phyloP scores from a whole-genome alignment of 495 filamentous ascomycete genomes.

The Podospora pseudocomata region DNA sequence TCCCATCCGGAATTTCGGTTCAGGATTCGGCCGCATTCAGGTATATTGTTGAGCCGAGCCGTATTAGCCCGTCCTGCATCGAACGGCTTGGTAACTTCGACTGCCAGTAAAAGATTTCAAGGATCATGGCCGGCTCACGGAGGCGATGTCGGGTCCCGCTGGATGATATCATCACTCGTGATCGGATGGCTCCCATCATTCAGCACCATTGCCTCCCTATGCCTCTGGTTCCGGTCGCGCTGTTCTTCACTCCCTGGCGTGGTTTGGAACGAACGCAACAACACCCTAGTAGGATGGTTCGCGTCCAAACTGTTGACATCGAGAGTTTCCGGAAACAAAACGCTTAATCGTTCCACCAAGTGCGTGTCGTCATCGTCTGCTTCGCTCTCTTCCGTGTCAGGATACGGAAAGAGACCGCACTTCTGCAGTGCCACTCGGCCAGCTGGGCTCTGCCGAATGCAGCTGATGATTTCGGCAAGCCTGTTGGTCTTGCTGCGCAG shows the following conservation, averaged over 20 bases:
- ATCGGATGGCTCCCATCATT: constrained; percentile 57
- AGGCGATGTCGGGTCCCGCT: constrained; percentile 32
- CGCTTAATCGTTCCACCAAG: constrained; percentile 26
- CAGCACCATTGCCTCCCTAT: constrained; percentile 62
- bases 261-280: constrained; percentile 38
- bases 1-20: background rate
- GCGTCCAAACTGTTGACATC: constrained; percentile 33
- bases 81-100: background rate
- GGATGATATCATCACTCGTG: constrained; percentile 56
- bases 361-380: constrained; percentile 15
- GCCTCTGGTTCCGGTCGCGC: constrained; percentile 46
- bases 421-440: constrained; percentile 43
- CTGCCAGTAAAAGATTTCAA: background rate
- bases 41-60: background rate
- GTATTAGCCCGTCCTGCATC: background rate
- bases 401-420: constrained; percentile 35
- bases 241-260: constrained; percentile 47
- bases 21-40: background rate
- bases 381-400: constrained; percentile 23
- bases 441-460: constrained; percentile 32
- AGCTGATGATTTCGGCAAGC: constrained; percentile 43
- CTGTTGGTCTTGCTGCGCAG: constrained; percentile 41
- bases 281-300: constrained; percentile 24
- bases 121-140: background rate
- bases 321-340: constrained; percentile 34